A percentile compares a stretch with the other conserved stretches of the same genome.
phyloP scores from a whole-genome alignment of 148 eudicot genomes.

The Gaultheria prostrata region DNA sequence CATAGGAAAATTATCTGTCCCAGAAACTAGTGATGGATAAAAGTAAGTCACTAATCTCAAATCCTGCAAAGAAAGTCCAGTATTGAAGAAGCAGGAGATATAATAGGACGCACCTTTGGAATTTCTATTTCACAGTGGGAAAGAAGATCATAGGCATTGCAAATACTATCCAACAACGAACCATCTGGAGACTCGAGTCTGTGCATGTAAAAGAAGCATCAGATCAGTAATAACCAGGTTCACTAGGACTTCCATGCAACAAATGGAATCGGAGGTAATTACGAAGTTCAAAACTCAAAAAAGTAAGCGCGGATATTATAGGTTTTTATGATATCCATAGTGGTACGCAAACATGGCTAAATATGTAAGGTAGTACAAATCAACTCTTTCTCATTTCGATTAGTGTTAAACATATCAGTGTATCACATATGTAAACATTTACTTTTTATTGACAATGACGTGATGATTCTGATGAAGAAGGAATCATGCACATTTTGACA shows the following conservation, averaged over 20 bases:
- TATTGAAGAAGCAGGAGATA: slow-evolving; percentile 11
- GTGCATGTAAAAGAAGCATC: no score
- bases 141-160: slow-evolving; percentile 91
- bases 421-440: not conserved
- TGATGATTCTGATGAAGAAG: not conserved
- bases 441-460: not conserved
- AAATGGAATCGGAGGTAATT: not conserved
- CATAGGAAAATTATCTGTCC: not conserved
- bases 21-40: not conserved
- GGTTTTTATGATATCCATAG: not conserved
- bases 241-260: slow-evolving; percentile 12
- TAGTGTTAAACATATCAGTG: not conserved
- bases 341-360: not conserved
- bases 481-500: not conserved
- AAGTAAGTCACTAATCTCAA: slow-evolving; percentile 5
- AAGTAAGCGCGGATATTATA: not conserved
- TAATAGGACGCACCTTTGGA: slow-evolving; percentile 52
- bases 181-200: slow-evolving; percentile 80
- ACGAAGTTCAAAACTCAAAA: not conserved
- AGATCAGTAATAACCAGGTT: not conserved
- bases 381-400: not conserved
- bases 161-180: slow-evolving; percentile 71
- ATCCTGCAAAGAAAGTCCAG: not conserved
- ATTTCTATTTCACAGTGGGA: slow-evolving; percentile 64
- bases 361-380: not conserved